A percentile compares a stretch with the other conserved stretches of the same genome.
These are phyloP conservation scores for Acanthamoeba divionensis DNA, from an alignment of 208 protist genomes.

Conservation along the genomic window DNA sequence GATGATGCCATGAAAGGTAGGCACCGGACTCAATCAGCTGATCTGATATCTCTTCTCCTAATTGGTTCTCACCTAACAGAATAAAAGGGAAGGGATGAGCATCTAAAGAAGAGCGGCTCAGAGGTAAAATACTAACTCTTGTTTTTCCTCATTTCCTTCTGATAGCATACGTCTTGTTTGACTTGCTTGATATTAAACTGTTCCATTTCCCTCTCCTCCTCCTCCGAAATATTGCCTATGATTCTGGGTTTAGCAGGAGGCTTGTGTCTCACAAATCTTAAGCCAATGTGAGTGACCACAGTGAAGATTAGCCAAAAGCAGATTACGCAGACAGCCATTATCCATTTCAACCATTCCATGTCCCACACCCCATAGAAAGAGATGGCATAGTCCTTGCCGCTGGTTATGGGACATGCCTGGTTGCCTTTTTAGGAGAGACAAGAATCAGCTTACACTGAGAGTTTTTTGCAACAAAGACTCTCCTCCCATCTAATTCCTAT, in stretches of 20 bases:
- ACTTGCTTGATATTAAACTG: conserved; percentile 36
- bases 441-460: too few species aligned
- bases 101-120: too few species aligned
- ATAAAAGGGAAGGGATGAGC: not conserved
- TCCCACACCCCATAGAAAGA: not conserved
- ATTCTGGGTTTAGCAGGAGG: not conserved
- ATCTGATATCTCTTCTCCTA: not conserved
- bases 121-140: not conserved
- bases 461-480: too few species aligned
- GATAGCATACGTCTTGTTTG: not conserved
- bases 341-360: not conserved
- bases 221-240: not conserved
- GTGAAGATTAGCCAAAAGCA: conserved; percentile 5
- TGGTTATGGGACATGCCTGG: conserved; percentile 15
- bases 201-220: not conserved
- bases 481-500: too few species aligned
- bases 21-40: not conserved
- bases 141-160: not conserved
- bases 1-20: conserved; percentile 62
- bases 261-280: not conserved
- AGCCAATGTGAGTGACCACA: not conserved
- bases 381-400: not conserved
- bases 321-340: not conserved
- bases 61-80: not conserved
- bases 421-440: not conserved